Evolutionary conservation across 1,284 basidiomycete species (phyloP), one percentile per base, ranked within the genome.

Genomic region (Cerrena zonata): DNA sequence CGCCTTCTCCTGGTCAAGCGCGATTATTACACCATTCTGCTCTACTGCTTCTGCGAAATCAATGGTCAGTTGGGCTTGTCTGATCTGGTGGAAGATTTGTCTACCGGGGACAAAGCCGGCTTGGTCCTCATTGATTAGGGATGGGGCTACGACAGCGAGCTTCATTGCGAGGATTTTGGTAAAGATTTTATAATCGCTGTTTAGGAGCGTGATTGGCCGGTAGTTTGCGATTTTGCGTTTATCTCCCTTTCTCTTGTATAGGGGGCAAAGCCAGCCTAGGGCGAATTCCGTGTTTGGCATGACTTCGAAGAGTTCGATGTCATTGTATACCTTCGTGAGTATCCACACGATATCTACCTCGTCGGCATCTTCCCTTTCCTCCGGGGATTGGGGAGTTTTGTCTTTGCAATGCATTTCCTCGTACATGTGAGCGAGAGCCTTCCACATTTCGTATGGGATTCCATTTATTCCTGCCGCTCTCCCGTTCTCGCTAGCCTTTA

Each of bases 221-320:
- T 70, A 69, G 54, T 69, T 69, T 0, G 51, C 55, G 0, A 68
- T 62, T 1, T 61, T 51, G 0, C 45, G 48, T 7, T 38, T 30
- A 10, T 66, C 61, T 15, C 62, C 61, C 15, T 62, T 62, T 53
- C 71, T 68, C 48, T 72, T 72, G 49, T 64, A 68, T 2, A 70
- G 47, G 0, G 63, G 68, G 55, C 61, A 65, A 51, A 71, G 63
- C 63, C 66, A 67, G 1, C 69, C 68, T 2, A 57, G 48, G 0
- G 61, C 48, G 45, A 69, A 67, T 2, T 49, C 23, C 0, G 58
- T 56, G 0, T 22, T 10, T 2, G 18, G 3, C 3, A 30, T 36
- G 0, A 59, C 51, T 0, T 61, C 59, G n/a, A 56, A 23, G 0
- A n/a, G 3, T 22, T 58, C 52, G 2, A 65, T 53, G 45, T 65